Percentiles rank a stretch among this genome's conserved stretches.
phyloP scores from a whole-genome alignment of 768 basidiomycete species.

The Kwoniella dejecticola region DNA sequence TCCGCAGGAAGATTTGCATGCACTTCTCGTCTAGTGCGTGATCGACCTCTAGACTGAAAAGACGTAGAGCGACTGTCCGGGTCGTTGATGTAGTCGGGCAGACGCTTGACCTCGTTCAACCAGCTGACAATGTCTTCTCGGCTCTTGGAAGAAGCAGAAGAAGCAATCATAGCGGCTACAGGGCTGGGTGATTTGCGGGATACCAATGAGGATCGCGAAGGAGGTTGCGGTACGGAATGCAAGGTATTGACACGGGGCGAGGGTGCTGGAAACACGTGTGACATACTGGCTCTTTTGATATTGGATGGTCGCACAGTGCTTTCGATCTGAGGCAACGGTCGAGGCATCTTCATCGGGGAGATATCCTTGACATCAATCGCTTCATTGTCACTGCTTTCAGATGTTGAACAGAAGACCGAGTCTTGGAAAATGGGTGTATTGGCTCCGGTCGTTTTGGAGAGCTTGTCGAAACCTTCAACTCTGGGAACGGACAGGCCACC shows the following conservation, averaged over 20 bases:
- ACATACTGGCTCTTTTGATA: slow-evolving; percentile 11
- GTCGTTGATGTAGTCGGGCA: slow-evolving; percentile 9
- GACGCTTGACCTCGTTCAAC: slow-evolving; percentile 39
- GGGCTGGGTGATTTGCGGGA: slow-evolving; percentile 28
- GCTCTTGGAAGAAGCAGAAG: slow-evolving; percentile 44
- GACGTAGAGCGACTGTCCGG: background rate
- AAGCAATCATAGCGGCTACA: slow-evolving; percentile 45
- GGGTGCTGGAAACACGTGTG: slow-evolving; percentile 1
- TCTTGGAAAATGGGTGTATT: slow-evolving; percentile 43
- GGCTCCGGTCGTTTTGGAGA: slow-evolving; percentile 39
- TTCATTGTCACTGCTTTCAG: slow-evolving; percentile 45
- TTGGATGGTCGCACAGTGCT: background rate
- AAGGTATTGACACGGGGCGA: background rate
- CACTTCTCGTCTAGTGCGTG: slow-evolving; percentile 20
- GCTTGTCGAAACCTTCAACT: slow-evolving; percentile 13
- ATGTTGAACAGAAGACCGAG: slow-evolving; percentile 49
- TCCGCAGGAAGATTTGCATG: slow-evolving; percentile 28
- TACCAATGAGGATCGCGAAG: slow-evolving; percentile 6
- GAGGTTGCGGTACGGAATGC: background rate
- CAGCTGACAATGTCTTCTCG: slow-evolving; percentile 50
- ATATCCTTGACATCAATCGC: slow-evolving; percentile 6
- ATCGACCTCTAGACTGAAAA: slow-evolving; percentile 12
- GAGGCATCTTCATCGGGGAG: slow-evolving; percentile 9
- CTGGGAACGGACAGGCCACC: background rate
- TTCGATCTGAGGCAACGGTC: slow-evolving; percentile 1